Evolutionary conservation across 2,329 filamentous ascomycete genomes (phyloP).

Genomic region (Fusarium tricinctum): DNA sequence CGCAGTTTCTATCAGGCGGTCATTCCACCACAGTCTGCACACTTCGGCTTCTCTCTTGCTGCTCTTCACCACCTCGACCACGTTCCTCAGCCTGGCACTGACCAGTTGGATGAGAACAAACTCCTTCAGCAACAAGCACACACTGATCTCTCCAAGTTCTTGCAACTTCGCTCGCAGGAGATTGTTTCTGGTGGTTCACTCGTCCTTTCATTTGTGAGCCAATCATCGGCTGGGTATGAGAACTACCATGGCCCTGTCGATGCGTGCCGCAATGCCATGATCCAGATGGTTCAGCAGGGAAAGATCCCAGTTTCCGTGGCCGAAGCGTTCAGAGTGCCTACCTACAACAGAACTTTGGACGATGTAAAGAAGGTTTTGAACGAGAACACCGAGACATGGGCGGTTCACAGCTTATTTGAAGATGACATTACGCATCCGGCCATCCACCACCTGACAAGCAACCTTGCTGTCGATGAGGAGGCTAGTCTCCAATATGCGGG

Average conservation of each 20-base stretch:
- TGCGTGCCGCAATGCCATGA: constrained; percentile 10
- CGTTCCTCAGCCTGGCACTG: neutral
- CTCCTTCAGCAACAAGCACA: neutral
- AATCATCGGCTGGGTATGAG: constrained; percentile 3
- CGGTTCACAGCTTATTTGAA: neutral
- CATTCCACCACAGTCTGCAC: neutral
- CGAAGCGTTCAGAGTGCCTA: neutral
- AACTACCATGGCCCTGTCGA: constrained; percentile 13
- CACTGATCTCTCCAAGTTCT: neutral
- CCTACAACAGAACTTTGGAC: neutral
- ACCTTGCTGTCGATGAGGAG: fast-evolving
- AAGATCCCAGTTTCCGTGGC: constrained; percentile 1
- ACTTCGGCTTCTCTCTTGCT: constrained; percentile 4
- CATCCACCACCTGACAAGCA: neutral
- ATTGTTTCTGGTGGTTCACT: constrained; percentile 3
- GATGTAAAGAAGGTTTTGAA: neutral
- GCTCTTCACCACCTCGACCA: constrained; percentile 10
- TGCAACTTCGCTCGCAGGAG: constrained; percentile 3
- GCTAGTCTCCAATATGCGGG: neutral
- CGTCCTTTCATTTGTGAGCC: constrained; percentile 1
- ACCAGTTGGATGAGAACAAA: neutral
- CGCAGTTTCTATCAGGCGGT: constrained; percentile 6
- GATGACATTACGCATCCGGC: neutral
- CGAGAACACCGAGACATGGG: neutral
- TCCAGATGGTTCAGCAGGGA: constrained; percentile 9